Evolutionary conservation across 2,329 filamentous ascomycete genomes (phyloP).

Genomic region (Colletotrichum horii): DNA sequence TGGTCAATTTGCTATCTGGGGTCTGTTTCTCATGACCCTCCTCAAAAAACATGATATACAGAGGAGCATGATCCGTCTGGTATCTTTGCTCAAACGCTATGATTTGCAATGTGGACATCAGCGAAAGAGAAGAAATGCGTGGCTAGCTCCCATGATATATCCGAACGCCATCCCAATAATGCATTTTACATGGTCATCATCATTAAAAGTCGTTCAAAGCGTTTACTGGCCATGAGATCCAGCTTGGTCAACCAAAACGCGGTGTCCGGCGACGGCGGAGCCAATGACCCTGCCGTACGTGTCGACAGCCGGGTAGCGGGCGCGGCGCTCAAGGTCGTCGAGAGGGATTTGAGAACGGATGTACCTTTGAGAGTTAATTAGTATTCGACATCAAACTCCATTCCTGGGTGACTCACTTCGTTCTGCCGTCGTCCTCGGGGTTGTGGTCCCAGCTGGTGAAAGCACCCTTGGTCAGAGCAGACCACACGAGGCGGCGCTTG

Average conservation of each 20-base stretch:
- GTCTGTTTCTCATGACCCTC: neutral
- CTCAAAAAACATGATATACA: neutral
- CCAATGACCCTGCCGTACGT: slow-evolving; percentile 55
- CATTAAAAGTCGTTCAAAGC: neutral
- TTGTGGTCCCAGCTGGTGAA: slow-evolving; percentile 89
- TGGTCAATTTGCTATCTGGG: neutral
- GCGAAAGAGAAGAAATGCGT: neutral
- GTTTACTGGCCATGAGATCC: slow-evolving; percentile 47
- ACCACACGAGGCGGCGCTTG: slow-evolving; percentile 79
- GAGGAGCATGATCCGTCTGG: neutral
- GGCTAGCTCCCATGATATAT: neutral
- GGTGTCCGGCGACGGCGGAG: slow-evolving; percentile 24
- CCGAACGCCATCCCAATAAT: slow-evolving; percentile 8
- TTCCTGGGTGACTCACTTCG: slow-evolving; percentile 55
- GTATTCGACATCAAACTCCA: neutral
- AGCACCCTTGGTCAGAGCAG: slow-evolving; percentile 75
- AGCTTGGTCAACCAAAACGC: slow-evolving; percentile 45
- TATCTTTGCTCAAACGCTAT: slow-evolving; percentile 1
- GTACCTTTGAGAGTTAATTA: slow-evolving; percentile 58
- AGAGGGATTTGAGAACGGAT: slow-evolving; percentile 84
- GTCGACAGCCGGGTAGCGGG: slow-evolving; percentile 73
- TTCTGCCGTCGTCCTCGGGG: slow-evolving; percentile 71
- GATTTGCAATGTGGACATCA: slow-evolving; percentile 3
- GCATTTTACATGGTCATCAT: slow-evolving; percentile 13
- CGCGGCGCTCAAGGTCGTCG: slow-evolving; percentile 79